phyloP scores from a whole-genome alignment of 2,329 filamentous ascomycete genomes.

The Colletotrichum ledebouriae region DNA sequence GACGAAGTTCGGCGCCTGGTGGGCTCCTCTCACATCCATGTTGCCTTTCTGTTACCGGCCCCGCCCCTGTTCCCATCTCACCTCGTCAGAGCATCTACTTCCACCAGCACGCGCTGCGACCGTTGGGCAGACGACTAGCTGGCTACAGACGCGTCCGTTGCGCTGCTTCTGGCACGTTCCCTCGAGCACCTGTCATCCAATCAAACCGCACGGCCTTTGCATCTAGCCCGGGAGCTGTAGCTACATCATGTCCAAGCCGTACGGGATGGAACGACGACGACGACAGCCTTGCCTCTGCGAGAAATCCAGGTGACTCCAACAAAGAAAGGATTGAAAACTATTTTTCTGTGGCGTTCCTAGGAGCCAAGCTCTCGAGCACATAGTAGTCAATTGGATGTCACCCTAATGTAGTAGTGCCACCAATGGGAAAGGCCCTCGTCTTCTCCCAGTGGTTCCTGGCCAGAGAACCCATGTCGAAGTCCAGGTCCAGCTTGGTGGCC shows the following conservation, averaged over 20 bases:
- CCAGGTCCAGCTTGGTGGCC: constrained; percentile 13
- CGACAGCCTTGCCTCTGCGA: no score
- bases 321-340: background rate
- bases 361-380: background rate
- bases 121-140: background rate
- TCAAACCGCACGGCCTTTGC: constrained; percentile 25
- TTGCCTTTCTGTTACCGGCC: no score
- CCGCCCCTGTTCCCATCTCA: constrained; percentile 1
- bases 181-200: constrained; percentile 37
- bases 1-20: background rate
- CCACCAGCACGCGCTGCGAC: background rate
- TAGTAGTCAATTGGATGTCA: constrained; percentile 29
- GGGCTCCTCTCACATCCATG: background rate
- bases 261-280: background rate
- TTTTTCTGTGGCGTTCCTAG: constrained; percentile 18
- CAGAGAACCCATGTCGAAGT: background rate
- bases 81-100: constrained; percentile 7
- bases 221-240: background rate
- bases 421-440: background rate
- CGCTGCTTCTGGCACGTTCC: constrained; percentile 18
- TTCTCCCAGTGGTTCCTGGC: constrained; percentile 30
- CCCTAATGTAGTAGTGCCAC: constrained; percentile 4
- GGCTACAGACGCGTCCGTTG: constrained; percentile 1
- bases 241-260: constrained; percentile 1
- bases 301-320: background rate